phyloP scores from a whole-genome alignment of 345 rosid species.

The Capsella bursapastoris region DNA sequence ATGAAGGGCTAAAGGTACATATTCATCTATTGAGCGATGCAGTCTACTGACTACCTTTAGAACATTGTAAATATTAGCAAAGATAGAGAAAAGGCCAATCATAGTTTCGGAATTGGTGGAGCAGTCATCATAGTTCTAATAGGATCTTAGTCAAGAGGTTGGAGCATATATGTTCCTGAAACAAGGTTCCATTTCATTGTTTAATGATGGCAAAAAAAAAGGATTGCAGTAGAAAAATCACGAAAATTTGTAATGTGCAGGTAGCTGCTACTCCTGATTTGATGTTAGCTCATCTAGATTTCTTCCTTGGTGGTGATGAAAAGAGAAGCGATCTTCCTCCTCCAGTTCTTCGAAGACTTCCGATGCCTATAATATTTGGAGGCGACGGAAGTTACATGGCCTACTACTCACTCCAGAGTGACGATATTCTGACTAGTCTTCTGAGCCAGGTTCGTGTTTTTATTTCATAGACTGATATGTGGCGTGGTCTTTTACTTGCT shows the following conservation, averaged over 20 bases:
- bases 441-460: slow-evolving; percentile 72
- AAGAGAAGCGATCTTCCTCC: slow-evolving; percentile 90
- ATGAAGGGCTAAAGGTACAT: slow-evolving; percentile 90
- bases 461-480: slow-evolving; percentile 17
- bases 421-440: slow-evolving; percentile 83
- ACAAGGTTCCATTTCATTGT: slow-evolving; percentile 9
- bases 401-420: slow-evolving; percentile 82
- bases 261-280: slow-evolving; percentile 85
- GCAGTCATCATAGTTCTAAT: neutral
- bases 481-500: slow-evolving; percentile 8
- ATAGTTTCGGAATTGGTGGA: slow-evolving; percentile 15
- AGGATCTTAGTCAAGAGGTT: slow-evolving; percentile 6
- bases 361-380: slow-evolving; percentile 77
- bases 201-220: neutral
- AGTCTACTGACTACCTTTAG: neutral
- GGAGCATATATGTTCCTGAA: neutral
- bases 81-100: neutral
- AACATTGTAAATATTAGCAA: neutral
- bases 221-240: neutral
- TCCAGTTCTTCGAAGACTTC: slow-evolving; percentile 72
- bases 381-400: slow-evolving; percentile 97
- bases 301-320: slow-evolving; percentile 96
- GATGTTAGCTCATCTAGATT: slow-evolving; percentile 86
- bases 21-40: slow-evolving; percentile 13
- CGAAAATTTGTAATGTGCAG: slow-evolving; percentile 46